phyloP scores from a whole-genome alignment of 768 basidiomycete genomes.

The Nidula microcarpa region DNA sequence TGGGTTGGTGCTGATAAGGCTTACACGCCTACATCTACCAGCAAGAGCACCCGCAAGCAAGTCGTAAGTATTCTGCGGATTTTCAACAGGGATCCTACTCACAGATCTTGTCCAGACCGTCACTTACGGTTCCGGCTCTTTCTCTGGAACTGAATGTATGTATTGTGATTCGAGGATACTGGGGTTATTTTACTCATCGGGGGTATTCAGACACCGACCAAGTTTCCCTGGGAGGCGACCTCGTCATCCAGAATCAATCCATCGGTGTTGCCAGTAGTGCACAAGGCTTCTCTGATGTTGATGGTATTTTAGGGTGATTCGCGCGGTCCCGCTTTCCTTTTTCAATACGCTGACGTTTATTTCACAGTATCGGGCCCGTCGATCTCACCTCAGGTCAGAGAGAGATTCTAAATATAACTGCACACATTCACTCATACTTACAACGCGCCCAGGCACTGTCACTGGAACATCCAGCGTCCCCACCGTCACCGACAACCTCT shows the following conservation, averaged over 20 bases:
- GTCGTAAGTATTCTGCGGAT: conserved; percentile 21
- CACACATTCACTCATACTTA: background rate
- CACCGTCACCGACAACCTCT: conserved; percentile 59
- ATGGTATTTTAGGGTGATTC: conserved; percentile 48
- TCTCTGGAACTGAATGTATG: conserved; percentile 52
- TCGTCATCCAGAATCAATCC: conserved; percentile 43
- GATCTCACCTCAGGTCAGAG: conserved; percentile 35
- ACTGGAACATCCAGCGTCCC: conserved; percentile 33
- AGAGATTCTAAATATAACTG: too few species aligned
- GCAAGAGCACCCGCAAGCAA: conserved; percentile 26
- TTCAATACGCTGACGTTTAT: background rate
- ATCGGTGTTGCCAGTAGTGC: conserved; percentile 40
- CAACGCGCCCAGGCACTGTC: conserved; percentile 28
- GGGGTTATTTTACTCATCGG: background rate
- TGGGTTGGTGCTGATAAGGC: conserved; percentile 52
- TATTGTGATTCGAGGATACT: background rate
- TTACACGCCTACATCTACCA: conserved; percentile 44
- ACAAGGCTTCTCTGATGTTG: conserved; percentile 24
- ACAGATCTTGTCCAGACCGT: conserved; percentile 31
- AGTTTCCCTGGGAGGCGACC: conserved; percentile 35
- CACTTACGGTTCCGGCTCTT: conserved; percentile 51
- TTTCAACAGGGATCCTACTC: conserved; percentile 2
- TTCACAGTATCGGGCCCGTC: conserved; percentile 43
- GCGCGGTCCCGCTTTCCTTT: background rate
- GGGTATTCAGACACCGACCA: conserved; percentile 37